These are phyloP conservation scores for Aspergillus sp. DNA, from an alignment of 2,329 filamentous ascomycete genomes.

Conservation along the genomic window DNA sequence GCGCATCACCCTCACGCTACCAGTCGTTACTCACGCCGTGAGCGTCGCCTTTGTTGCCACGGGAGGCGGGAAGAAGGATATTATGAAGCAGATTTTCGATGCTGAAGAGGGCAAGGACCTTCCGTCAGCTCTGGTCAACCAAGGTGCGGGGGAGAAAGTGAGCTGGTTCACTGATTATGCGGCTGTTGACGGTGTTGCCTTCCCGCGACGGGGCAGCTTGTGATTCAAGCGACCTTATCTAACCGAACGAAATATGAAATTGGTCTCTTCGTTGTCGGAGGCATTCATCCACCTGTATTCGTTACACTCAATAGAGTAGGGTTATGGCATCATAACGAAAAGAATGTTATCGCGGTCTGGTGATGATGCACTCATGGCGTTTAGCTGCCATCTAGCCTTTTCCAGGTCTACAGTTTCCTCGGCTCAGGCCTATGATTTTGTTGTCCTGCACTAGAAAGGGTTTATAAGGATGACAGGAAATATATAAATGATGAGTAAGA, in stretches of 20 bases:
- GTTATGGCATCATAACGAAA: not conserved
- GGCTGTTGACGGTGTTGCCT: slow-evolving; percentile 83
- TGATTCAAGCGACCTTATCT: slow-evolving; percentile 37
- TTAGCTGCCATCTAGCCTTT: not conserved
- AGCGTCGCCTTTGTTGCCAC: slow-evolving; percentile 92
- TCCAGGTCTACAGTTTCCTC: not conserved
- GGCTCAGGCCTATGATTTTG: not conserved
- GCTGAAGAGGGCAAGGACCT: slow-evolving; percentile 71
- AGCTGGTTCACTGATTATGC: slow-evolving; percentile 93
- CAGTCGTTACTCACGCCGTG: slow-evolving; percentile 84
- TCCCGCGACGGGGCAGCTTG: slow-evolving; percentile 73
- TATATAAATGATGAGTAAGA: not conserved
- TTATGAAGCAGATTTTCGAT: slow-evolving; percentile 92
- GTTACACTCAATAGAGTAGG: slow-evolving; percentile 1
- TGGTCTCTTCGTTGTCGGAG: not conserved
- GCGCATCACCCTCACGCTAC: slow-evolving; percentile 89
- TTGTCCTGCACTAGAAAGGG: too few relatives aligned
- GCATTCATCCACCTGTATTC: slow-evolving; percentile 5
- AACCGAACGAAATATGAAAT: not conserved
- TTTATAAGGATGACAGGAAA: not conserved
- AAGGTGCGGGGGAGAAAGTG: slow-evolving; percentile 79
- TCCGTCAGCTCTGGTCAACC: slow-evolving; percentile 87
- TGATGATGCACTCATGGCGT: not conserved
- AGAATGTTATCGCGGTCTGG: not conserved
- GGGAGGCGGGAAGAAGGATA: slow-evolving; percentile 84